Conservation (phyloP, 345 rosid genomes). For the Clarkia xantiana region DNA sequence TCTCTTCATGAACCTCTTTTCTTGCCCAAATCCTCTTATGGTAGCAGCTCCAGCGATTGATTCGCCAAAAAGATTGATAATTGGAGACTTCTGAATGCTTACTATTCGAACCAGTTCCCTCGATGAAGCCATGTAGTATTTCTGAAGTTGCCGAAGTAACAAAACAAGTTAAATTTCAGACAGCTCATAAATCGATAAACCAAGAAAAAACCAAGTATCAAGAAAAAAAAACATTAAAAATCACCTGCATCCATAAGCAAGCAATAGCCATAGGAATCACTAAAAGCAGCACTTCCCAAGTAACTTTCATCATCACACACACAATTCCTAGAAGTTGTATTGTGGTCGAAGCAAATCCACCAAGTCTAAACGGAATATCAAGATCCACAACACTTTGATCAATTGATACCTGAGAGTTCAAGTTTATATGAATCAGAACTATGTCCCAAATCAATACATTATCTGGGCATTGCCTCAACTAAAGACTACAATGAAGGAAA, state of each 20-base stretch:
- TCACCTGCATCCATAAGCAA: conserved; percentile 99
- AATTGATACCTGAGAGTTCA: conserved; percentile 58
- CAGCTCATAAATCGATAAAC: too few species aligned
- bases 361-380: conserved; percentile 97
- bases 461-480: too few species aligned
- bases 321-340: conserved; percentile 95
- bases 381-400: conserved; percentile 99
- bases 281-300: conserved; percentile 97
- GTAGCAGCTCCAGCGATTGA: conserved; percentile 99
- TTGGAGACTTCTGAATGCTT: conserved; percentile 97
- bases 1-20: conserved; percentile 92
- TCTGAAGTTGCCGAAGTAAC: conserved; percentile 31
- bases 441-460: too few species aligned
- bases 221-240: too few species aligned
- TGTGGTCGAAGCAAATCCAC: conserved; percentile 98
- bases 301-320: conserved; percentile 86
- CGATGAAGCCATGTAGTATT: conserved; percentile 99
- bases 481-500: too few species aligned
- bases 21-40: conserved; percentile 97
- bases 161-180: too few species aligned
- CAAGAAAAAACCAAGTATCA: too few species aligned
- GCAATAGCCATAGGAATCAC: conserved; percentile 93
- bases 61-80: conserved; percentile 93
- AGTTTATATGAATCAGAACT: too few species aligned
- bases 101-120: conserved; percentile 97